Evolutionary conservation across 306 rosid species (phyloP), one percentile per base, ranked within the genome.

Genomic region (Vigna hirtella): DNA sequence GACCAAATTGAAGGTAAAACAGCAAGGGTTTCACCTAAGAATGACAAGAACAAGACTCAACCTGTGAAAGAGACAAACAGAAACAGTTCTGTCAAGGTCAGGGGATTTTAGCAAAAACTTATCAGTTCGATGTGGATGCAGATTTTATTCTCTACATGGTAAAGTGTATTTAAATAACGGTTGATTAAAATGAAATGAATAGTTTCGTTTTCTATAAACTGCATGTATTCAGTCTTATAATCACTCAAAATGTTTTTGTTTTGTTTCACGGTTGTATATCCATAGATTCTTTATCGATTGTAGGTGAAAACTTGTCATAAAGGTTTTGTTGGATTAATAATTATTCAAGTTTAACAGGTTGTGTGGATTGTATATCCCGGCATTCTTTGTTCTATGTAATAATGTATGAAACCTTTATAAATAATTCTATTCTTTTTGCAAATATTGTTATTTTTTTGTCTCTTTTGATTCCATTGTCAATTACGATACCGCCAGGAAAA

Each of bases 41-140:
- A 50, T 73, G 89, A 83, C 72, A 87, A 79, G 77, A 83, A 43
- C 30, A 85, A 84, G 72, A 53, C 77, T 51, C 90, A 76, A 17
- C 34, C 88, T n/a, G 49, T 68, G 22, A 85, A 79, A 69, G 85
- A 80, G 24, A 66, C 76, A 57, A 84, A 63, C 71, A 72, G 84
- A 78, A 67, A 47, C 78, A 73, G 85, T 77, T 81, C 86, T 72
- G 78, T 76, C 79, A 87, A 84, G 74, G 78, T 81, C 70, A 66
- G 84, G 58, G 85, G 81, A 79, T 57, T 43, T 72, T 87, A 84
- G 79, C 63, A 72, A 79, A 2, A 77, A 50, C 76, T 70, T 58
- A 56, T 78, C 48, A 42, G 40, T 47, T 77, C 71, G 63, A 77
- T 61, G 66, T 58, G 74, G 67, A 81, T 74, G 72, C 72, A 62